These are phyloP conservation scores for Marasmius oreades DNA, from an alignment of 1,284 basidiomycete species.

Conservation along the genomic window DNA sequence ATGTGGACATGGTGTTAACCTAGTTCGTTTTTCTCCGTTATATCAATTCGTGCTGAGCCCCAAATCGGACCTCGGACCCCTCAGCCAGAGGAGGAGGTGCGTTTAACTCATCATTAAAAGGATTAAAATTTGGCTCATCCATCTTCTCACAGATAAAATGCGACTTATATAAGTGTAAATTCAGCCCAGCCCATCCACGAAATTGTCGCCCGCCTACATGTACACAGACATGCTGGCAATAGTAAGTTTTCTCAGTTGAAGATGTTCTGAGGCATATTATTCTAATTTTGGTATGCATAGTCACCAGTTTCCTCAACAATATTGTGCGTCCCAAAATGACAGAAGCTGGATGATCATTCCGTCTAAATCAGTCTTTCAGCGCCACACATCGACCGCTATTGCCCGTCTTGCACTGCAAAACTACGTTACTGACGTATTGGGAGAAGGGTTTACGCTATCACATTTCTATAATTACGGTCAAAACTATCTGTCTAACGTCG, in stretches of 20 bases:
- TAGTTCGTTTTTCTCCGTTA: slow-evolving; percentile 36
- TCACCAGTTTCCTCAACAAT: slow-evolving; percentile 66
- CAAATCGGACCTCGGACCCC: slow-evolving; percentile 8
- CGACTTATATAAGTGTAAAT: slow-evolving; percentile 55
- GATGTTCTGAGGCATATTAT: background rate
- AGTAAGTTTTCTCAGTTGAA: slow-evolving; percentile 44
- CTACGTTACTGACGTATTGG: background rate
- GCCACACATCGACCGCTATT: slow-evolving; percentile 45
- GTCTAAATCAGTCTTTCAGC: slow-evolving; percentile 22
- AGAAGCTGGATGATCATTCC: background rate
- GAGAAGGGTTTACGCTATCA: slow-evolving; percentile 4
- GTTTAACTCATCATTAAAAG: slow-evolving; percentile 12
- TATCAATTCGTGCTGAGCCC: slow-evolving; percentile 4
- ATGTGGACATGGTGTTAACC: slow-evolving; percentile 54
- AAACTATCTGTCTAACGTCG: slow-evolving; percentile 4
- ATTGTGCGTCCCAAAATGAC: slow-evolving; percentile 33
- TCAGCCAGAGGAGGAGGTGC: slow-evolving; percentile 64
- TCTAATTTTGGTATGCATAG: slow-evolving; percentile 29
- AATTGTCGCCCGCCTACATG: slow-evolving; percentile 50
- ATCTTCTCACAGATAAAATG: slow-evolving; percentile 53
- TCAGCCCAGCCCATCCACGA: slow-evolving; percentile 56
- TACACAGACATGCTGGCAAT: slow-evolving; percentile 64
- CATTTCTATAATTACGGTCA: slow-evolving; percentile 13
- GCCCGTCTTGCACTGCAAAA: slow-evolving; percentile 31
- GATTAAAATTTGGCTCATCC: slow-evolving; percentile 3